phyloP scores from a whole-genome alignment of 306 rosid genomes.

The Pterocarpus macrocarpus region DNA sequence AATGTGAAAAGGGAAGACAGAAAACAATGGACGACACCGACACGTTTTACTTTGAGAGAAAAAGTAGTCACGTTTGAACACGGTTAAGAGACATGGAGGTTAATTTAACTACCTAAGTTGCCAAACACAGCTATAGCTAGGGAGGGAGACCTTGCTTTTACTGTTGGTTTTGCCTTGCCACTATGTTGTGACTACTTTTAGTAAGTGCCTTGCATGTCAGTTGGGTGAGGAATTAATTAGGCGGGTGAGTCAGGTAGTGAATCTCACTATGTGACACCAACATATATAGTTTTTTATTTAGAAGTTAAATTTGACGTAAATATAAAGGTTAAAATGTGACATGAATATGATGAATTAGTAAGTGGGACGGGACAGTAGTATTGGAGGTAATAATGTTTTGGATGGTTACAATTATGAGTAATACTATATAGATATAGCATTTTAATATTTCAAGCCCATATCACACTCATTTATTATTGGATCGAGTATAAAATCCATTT shows the following conservation, averaged over 20 bases:
- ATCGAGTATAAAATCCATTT: too few relatives aligned
- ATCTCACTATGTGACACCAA: constrained; percentile 4
- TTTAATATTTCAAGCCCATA: too few relatives aligned
- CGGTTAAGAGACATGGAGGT: neutral
- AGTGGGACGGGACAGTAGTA: neutral
- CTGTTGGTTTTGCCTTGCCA: neutral
- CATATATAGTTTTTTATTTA: neutral
- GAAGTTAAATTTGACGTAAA: neutral
- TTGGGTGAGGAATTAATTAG: neutral
- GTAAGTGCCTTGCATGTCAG: neutral
- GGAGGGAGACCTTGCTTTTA: neutral
- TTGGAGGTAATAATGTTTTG: neutral
- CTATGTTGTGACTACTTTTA: neutral
- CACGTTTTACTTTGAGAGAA: constrained; percentile 53
- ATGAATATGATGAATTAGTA: neutral
- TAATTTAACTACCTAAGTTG: constrained; percentile 24
- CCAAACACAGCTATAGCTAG: neutral
- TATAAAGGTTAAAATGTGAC: neutral
- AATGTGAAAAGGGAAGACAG: constrained; percentile 18
- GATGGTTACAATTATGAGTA: neutral
- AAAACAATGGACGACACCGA: constrained; percentile 46
- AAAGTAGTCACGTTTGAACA: constrained; percentile 53
- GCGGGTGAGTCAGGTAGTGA: constrained; percentile 13
- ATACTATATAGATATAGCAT: too few relatives aligned
- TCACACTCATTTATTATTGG: too few relatives aligned